These are phyloP conservation scores for Cokeromyces recurvatus DNA, from an alignment of 371 early-diverging fungal genomes.

Conservation along the genomic window DNA sequence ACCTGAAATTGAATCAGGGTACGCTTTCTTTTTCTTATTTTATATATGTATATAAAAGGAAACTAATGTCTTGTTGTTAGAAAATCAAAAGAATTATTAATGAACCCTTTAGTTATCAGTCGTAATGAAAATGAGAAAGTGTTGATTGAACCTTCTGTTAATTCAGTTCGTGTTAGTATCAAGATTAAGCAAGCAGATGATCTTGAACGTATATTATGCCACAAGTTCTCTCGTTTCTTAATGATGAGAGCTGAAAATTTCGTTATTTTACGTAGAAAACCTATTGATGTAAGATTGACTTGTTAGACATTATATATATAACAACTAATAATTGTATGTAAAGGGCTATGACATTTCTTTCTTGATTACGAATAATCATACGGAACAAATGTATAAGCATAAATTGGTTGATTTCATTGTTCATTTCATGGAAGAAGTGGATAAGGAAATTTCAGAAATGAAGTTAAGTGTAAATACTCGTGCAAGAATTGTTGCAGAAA, in stretches of 20 bases:
- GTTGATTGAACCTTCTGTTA: conserved; percentile 90
- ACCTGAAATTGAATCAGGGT: conserved; percentile 96
- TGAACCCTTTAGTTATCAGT: conserved; percentile 83
- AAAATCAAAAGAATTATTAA: conserved; percentile 22
- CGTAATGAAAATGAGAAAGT: conserved; percentile 96
- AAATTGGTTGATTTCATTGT: conserved; percentile 97
- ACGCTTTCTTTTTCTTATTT: conserved; percentile 3
- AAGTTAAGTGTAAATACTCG: conserved; percentile 93
- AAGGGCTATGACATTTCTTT: conserved; percentile 95
- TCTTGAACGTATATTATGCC: conserved; percentile 90
- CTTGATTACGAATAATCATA: conserved; percentile 92
- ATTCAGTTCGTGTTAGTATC: conserved; percentile 92
- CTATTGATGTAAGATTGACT: conserved; percentile 79
- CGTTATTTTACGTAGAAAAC: conserved; percentile 89
- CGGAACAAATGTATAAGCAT: conserved; percentile 96
- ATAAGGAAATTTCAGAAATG: conserved; percentile 98
- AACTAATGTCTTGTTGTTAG: conserved; percentile 11
- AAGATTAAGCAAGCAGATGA: conserved; percentile 98
- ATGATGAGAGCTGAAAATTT: conserved; percentile 97
- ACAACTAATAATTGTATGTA: no score
- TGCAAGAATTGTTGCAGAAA: conserved; percentile 92
- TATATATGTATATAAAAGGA: no score
- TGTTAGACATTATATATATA: no score
- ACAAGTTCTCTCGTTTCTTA: conserved; percentile 95
- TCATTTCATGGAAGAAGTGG: conserved; percentile 98